phyloP scores from a whole-genome alignment of 2,329 filamentous ascomycete genomes.

The Septoria petroselini region DNA sequence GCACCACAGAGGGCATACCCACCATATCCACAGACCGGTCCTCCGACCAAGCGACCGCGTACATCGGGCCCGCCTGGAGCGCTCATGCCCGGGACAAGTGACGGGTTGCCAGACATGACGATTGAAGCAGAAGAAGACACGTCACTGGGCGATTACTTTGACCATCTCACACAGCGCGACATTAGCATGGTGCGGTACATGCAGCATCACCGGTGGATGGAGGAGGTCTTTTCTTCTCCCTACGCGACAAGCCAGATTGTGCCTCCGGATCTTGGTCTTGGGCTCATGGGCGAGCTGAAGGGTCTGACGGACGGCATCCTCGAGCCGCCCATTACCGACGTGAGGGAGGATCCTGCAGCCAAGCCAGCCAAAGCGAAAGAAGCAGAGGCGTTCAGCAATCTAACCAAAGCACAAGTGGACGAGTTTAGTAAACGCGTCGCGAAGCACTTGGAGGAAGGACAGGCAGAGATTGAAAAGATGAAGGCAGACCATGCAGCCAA shows the following conservation, averaged over 20 bases:
- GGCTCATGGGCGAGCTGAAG: conserved; percentile 72
- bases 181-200: conserved; percentile 83
- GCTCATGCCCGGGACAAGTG: conserved; percentile 43
- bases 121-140: conserved; percentile 90
- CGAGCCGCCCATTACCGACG: conserved; percentile 51
- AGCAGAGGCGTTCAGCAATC: conserved; percentile 55
- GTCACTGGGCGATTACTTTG: conserved; percentile 81
- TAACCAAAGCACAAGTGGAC: conserved; percentile 73
- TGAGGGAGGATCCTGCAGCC: conserved; percentile 25
- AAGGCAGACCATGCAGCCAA: conserved; percentile 73
- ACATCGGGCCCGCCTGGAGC: conserved; percentile 40
- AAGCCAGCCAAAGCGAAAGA: conserved; percentile 46
- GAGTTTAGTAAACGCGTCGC: conserved; percentile 78
- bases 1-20: conserved; percentile 25
- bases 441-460: conserved; percentile 68
- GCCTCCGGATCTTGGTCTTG: conserved; percentile 81
- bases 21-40: conserved; percentile 35
- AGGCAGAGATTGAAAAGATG: conserved; percentile 80
- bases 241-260: conserved; percentile 82
- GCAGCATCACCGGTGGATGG: conserved; percentile 99
- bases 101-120: conserved; percentile 43
- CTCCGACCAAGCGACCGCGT: conserved; percentile 48
- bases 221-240: conserved; percentile 88
- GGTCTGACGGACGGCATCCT: conserved; percentile 82
- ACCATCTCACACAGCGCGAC: conserved; percentile 83